Evolutionary conservation across 768 basidiomycete genomes (phyloP).

Genomic region (Phallus indusiatus): DNA sequence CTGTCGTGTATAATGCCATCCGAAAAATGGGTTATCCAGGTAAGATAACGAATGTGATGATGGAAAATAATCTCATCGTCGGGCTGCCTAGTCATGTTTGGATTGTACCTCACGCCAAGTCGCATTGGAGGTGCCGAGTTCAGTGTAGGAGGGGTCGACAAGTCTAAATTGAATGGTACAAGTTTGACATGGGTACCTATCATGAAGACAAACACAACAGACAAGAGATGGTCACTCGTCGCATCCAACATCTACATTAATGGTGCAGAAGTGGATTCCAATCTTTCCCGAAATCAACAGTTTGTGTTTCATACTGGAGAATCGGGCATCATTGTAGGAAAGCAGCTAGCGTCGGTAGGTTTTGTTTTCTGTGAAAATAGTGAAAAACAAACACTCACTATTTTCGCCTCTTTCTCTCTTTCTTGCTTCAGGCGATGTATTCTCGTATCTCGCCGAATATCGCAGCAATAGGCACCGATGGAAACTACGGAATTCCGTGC

Average conservation of each 20-base stretch:
- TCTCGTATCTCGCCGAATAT: conserved; percentile 51
- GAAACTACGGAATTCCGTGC: conserved; percentile 49
- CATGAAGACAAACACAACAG: not conserved
- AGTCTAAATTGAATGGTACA: conserved; percentile 39
- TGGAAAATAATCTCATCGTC: not conserved
- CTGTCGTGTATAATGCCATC: conserved; percentile 15
- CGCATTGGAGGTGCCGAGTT: conserved; percentile 41
- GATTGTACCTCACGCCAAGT: conserved; percentile 39
- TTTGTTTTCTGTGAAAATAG: not conserved
- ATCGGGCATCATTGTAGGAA: not conserved
- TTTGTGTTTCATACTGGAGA: conserved; percentile 1
- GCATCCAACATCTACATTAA: not conserved
- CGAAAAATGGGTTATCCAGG: not conserved
- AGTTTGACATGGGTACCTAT: not conserved
- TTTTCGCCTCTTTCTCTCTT: conserved; percentile 8
- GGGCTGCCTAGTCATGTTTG: conserved; percentile 33
- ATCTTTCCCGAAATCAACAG: not conserved
- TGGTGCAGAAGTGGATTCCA: not conserved
- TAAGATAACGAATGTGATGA: not conserved
- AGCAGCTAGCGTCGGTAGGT: not conserved
- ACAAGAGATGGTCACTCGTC: not conserved
- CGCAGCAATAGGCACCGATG: conserved; percentile 39
- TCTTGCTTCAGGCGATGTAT: conserved; percentile 36
- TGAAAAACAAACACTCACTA: not conserved
- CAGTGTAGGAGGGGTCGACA: conserved; percentile 44